Evolutionary conservation across 116 monocot species (phyloP).

Genomic region (Trichopus zeylanicus): DNA sequence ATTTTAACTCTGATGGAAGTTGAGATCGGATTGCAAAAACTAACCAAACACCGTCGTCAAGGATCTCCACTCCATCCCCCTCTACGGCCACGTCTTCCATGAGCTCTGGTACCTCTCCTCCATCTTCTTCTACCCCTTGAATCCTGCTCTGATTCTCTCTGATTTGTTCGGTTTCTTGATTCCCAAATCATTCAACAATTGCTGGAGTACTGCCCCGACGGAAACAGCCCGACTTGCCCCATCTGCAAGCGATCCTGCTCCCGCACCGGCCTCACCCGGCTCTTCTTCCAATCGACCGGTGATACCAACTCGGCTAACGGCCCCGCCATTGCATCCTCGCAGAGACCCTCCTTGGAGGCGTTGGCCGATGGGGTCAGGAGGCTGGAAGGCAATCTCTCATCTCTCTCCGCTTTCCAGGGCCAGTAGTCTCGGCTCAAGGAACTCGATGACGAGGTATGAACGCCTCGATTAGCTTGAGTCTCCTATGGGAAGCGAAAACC

Average conservation of each 20-base stretch:
- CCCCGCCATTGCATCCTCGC: too few species aligned
- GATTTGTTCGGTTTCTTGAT: neutral
- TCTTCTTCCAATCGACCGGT: slow-evolving; percentile 81
- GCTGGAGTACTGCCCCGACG: slow-evolving; percentile 84
- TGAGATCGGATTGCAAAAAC: too few species aligned
- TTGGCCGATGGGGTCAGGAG: slow-evolving; percentile 36
- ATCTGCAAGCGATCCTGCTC: slow-evolving; percentile 84
- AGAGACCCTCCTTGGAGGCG: slow-evolving; percentile 11
- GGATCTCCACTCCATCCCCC: slow-evolving; percentile 67
- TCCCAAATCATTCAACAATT: slow-evolving; percentile 87
- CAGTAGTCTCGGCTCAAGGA: slow-evolving; percentile 45
- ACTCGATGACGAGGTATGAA: slow-evolving; percentile 48
- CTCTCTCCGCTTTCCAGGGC: slow-evolving; percentile 25
- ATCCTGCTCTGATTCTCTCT: neutral
- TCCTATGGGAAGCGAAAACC: neutral
- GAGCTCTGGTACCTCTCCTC: slow-evolving; percentile 59
- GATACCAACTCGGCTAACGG: too few species aligned
- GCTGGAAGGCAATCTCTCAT: slow-evolving; percentile 37
- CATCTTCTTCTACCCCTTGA: neutral
- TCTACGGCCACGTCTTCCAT: slow-evolving; percentile 95
- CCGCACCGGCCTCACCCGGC: slow-evolving; percentile 45
- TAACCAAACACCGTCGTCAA: too few species aligned
- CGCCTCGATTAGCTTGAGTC: neutral
- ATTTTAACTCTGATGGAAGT: too few species aligned
- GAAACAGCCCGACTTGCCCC: slow-evolving; percentile 79